These are phyloP conservation scores for Erodium texanum DNA, from an alignment of 441 rosid species.

Conservation along the genomic window DNA sequence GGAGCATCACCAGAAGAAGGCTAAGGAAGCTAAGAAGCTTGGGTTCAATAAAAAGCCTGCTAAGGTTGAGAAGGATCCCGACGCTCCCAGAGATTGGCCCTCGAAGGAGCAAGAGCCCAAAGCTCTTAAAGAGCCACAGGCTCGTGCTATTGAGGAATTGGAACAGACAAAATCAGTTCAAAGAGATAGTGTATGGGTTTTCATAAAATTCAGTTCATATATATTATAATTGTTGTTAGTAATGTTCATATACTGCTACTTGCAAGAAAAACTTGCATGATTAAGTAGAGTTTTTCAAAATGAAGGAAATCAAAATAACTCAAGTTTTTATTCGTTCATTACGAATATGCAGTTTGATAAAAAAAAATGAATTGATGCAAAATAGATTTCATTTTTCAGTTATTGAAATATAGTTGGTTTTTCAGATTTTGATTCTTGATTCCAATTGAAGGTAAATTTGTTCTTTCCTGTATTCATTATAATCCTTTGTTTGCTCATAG, in stretches of 20 bases:
- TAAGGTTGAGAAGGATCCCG: conserved; percentile 85
- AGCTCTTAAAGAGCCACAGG: conserved; percentile 78
- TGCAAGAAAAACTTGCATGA: background rate
- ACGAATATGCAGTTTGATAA: background rate
- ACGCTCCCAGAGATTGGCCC: conserved; percentile 96
- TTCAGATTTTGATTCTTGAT: background rate
- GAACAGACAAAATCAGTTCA: conserved; percentile 84
- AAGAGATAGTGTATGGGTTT: conserved; percentile 60
- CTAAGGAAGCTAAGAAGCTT: conserved; percentile 82
- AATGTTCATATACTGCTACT: too few species aligned
- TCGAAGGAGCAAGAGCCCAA: conserved; percentile 93
- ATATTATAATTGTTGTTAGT: too few species aligned
- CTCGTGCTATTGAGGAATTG: conserved; percentile 73
- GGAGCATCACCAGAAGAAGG: conserved; percentile 89
- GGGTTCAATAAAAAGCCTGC: conserved; percentile 37
- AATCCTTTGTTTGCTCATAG: background rate
- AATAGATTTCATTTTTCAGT: background rate
- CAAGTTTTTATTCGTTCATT: too few species aligned
- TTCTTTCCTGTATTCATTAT: too few species aligned
- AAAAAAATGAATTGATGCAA: background rate
- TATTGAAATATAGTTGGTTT: background rate
- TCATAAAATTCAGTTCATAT: too few species aligned
- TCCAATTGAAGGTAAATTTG: too few species aligned
- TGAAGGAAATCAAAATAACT: background rate
- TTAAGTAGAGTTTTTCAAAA: background rate